These are phyloP conservation scores for Ophiostoma sp. DNA, from an alignment of 2,329 filamentous ascomycete genomes.

Conservation along the genomic window DNA sequence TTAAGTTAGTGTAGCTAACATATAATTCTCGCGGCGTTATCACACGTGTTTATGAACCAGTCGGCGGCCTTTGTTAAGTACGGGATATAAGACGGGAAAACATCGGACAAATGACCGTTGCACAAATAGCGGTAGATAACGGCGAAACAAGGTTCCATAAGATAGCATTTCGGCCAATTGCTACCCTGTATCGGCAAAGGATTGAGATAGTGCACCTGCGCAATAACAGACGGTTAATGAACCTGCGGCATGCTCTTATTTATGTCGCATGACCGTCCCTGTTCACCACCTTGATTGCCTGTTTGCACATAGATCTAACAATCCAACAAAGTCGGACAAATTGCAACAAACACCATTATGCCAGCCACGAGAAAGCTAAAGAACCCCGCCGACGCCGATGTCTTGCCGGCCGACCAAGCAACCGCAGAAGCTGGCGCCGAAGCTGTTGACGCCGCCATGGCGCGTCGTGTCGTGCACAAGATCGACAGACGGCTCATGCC, in stretches of 20 bases:
- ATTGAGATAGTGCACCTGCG: neutral
- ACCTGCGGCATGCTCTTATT: neutral
- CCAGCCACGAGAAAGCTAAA: neutral
- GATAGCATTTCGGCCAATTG: constrained; percentile 12
- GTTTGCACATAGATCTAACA: neutral
- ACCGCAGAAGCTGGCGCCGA: neutral
- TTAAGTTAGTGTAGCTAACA: neutral
- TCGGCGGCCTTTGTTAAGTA: neutral
- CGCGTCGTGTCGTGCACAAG: constrained; percentile 9
- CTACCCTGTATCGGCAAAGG: neutral
- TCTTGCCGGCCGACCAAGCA: neutral
- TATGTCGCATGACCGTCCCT: neutral
- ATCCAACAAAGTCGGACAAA: neutral
- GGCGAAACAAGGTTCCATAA: neutral
- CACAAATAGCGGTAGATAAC: neutral
- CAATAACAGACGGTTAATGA: neutral
- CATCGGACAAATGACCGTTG: constrained; percentile 4
- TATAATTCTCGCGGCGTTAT: neutral
- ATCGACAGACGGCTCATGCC: constrained; percentile 7
- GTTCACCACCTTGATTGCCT: neutral
- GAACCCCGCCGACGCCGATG: neutral
- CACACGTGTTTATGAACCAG: neutral
- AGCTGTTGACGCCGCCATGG: neutral
- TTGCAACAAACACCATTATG: neutral
- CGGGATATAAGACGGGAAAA: neutral